A percentile compares a stretch with the other conserved stretches of the same genome.
These are phyloP conservation scores for Styphnolobium japonicum DNA, from an alignment of 306 rosid species.

Conservation along the genomic window DNA sequence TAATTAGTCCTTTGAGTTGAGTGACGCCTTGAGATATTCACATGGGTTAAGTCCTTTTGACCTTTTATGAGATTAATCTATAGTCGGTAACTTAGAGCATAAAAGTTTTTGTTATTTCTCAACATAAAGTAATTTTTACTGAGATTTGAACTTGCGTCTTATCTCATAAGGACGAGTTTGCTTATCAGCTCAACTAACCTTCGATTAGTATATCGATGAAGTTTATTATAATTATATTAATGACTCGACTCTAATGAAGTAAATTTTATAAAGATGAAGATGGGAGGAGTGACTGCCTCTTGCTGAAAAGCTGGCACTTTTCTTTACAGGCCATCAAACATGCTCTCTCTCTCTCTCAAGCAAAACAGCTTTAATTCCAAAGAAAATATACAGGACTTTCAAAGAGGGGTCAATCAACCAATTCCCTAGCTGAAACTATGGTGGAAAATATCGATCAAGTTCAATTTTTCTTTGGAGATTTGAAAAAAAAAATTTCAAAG, in stretches of 20 bases:
- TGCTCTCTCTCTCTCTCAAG: conserved; percentile 29
- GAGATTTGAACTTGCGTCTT: too few relatives aligned
- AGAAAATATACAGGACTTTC: conserved; percentile 18
- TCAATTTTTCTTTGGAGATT: not conserved
- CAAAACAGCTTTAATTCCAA: conserved; percentile 27
- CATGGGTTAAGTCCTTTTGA: too few relatives aligned
- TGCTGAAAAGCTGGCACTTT: conserved; percentile 59
- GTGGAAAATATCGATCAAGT: not conserved
- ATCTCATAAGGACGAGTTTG: too few relatives aligned
- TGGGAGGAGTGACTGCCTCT: conserved; percentile 29
- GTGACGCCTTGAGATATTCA: too few relatives aligned
- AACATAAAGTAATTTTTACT: too few relatives aligned
- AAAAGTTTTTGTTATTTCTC: too few relatives aligned
- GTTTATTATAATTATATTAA: not conserved
- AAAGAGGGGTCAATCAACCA: conserved; percentile 47
- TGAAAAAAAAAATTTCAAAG: not conserved
- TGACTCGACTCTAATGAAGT: not conserved
- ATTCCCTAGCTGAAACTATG: conserved; percentile 17
- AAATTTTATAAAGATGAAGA: conserved; percentile 24
- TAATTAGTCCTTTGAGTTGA: too few relatives aligned
- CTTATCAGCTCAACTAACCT: too few relatives aligned
- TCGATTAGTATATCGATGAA: too few relatives aligned
- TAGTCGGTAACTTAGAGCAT: too few relatives aligned
- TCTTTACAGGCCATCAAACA: conserved; percentile 59
- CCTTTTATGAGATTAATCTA: too few relatives aligned